Evolutionary conservation across 352 stramenopile genomes (phyloP).

Genomic region (Elongisporangium senticosum): DNA sequence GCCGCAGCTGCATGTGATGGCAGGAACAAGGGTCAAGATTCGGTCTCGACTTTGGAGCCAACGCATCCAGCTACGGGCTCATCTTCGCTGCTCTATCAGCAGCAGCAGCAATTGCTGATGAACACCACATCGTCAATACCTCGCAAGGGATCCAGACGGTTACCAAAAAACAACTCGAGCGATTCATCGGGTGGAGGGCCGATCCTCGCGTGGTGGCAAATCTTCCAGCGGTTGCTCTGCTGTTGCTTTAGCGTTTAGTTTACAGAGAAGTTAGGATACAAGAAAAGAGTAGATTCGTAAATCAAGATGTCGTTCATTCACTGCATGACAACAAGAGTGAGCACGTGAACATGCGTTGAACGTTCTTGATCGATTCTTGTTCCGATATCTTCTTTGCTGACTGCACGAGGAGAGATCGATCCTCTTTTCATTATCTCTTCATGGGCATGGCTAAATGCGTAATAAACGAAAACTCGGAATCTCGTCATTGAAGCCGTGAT

Average conservation of each 20-base stretch:
- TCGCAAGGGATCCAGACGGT: constrained; percentile 1
- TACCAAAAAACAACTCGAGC: constrained; percentile 9
- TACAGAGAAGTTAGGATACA: background rate
- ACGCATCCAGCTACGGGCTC: constrained; percentile 12
- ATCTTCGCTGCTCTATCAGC: constrained; percentile 23
- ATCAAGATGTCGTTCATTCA: background rate
- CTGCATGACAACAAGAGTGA: background rate
- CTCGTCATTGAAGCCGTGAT: background rate
- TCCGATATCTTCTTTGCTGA: background rate
- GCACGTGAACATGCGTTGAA: background rate
- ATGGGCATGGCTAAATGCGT: background rate
- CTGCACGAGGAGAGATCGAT: too few species aligned
- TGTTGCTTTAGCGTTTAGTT: constrained; percentile 18
- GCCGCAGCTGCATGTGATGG: background rate
- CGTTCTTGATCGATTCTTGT: background rate
- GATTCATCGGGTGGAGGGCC: background rate
- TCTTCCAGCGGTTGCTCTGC: constrained; percentile 25
- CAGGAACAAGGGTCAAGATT: background rate
- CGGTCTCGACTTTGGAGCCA: background rate
- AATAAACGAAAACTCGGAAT: background rate
- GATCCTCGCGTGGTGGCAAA: constrained; percentile 13
- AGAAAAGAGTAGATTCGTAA: background rate
- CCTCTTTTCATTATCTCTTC: too few species aligned
- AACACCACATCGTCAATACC: constrained; percentile 2
- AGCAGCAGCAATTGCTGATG: constrained; percentile 15